Percentiles rank a stretch among this genome's conserved stretches.
Evolutionary conservation across 1,139 yeast genomes (phyloP).

Genomic region (Arxiozyma bovina): DNA sequence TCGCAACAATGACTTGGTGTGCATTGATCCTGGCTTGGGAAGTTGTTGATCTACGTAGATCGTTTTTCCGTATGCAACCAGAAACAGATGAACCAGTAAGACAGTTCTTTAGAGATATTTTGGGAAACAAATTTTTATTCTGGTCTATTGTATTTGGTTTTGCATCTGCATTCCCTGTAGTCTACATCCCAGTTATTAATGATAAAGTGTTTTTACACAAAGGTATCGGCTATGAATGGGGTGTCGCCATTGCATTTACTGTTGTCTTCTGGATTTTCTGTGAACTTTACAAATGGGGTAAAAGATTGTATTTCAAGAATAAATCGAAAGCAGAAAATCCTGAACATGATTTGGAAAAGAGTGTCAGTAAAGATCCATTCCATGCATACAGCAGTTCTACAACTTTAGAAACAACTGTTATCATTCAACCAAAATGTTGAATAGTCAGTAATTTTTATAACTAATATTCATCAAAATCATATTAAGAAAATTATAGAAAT

Average conservation of each 20-base stretch:
- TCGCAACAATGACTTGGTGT: constrained; percentile 87
- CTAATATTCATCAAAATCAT: neutral
- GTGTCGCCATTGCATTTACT: constrained; percentile 59
- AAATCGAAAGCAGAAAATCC: constrained; percentile 43
- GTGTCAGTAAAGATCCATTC: constrained; percentile 46
- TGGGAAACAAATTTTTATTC: constrained; percentile 70
- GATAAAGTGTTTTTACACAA: constrained; percentile 65
- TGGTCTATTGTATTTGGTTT: constrained; percentile 77
- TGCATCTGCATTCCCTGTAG: constrained; percentile 67
- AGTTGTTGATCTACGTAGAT: constrained; percentile 66
- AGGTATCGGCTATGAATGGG: constrained; percentile 79
- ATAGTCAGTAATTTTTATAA: neutral
- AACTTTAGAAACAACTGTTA: constrained; percentile 21
- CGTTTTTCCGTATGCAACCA: constrained; percentile 69
- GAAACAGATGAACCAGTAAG: constrained; percentile 54
- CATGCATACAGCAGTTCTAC: constrained; percentile 39
- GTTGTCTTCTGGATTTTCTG: constrained; percentile 50
- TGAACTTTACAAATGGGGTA: constrained; percentile 60
- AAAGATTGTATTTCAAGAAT: constrained; percentile 47
- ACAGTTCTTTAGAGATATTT: constrained; percentile 53
- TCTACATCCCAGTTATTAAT: constrained; percentile 83
- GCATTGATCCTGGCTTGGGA: constrained; percentile 85
- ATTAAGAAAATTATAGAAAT: too few species aligned
- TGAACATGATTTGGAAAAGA: constrained; percentile 53
- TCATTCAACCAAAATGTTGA: constrained; percentile 8